phyloP scores from a whole-genome alignment of 805 yeast species.

The Candida insectalens region DNA sequence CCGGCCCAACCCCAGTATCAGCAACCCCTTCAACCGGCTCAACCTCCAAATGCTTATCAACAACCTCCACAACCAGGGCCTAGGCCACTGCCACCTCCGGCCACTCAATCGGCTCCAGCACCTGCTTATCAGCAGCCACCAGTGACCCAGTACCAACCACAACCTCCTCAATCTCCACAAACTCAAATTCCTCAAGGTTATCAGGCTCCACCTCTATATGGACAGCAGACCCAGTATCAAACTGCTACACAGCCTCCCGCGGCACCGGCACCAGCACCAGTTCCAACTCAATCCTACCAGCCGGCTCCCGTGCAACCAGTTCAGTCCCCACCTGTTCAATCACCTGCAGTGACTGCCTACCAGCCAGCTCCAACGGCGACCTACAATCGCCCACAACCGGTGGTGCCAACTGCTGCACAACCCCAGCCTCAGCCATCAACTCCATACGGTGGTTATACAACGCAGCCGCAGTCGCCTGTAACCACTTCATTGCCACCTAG shows the following conservation, averaged over 20 bases:
- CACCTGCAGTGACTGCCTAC: slow-evolving; percentile 1
- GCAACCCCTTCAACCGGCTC: slow-evolving; percentile 2
- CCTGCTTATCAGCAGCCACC: slow-evolving; percentile 6
- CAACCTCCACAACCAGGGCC: slow-evolving; percentile 6
- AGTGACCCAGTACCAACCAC: background rate
- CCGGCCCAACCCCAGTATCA: slow-evolving; percentile 6
- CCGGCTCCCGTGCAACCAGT: background rate
- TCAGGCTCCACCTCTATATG: slow-evolving; percentile 17
- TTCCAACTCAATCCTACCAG: slow-evolving; percentile 2
- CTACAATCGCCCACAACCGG: too few species aligned
- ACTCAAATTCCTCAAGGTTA: slow-evolving; percentile 9
- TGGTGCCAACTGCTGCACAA: too few species aligned
- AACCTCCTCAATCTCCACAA: slow-evolving; percentile 5
- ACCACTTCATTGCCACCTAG: too few species aligned
- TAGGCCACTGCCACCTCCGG: slow-evolving; percentile 4
- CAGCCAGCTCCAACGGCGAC: slow-evolving; percentile 1
- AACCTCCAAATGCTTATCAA: slow-evolving; percentile 2
- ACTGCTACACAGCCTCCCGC: slow-evolving; percentile 1
- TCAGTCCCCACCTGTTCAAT: background rate
- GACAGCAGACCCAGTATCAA: slow-evolving; percentile 3
- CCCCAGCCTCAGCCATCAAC: background rate
- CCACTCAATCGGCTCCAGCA: background rate
- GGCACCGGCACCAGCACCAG: slow-evolving; percentile 4
- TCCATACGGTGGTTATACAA: too few species aligned
- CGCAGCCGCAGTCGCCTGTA: too few species aligned